Evolutionary conservation across 2,329 filamentous ascomycete species (phyloP).

Genomic region (Penicillium brevicompactum): DNA sequence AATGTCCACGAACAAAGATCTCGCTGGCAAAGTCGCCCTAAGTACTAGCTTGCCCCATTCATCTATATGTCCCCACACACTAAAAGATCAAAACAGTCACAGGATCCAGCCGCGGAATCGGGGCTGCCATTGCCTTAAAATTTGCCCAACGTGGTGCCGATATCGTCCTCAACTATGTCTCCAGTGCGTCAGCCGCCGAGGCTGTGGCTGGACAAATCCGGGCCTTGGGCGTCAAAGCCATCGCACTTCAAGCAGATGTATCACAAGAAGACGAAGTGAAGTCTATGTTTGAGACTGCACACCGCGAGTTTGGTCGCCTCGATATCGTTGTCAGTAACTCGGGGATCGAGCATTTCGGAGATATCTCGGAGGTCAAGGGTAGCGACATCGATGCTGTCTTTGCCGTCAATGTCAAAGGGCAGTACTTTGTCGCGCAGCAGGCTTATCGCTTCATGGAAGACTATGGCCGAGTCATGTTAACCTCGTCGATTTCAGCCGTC

Average conservation of each 20-base stretch:
- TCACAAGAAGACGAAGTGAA: constrained; percentile 18
- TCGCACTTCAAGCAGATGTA: constrained; percentile 23
- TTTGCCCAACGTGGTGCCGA: constrained; percentile 19
- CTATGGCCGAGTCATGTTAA: constrained; percentile 22
- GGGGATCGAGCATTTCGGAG: constrained; percentile 24
- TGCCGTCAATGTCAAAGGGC: constrained; percentile 25
- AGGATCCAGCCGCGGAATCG: constrained; percentile 26
- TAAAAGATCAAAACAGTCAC: constrained; percentile 14
- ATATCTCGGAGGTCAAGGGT: constrained; percentile 12
- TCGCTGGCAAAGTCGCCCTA: constrained; percentile 24
- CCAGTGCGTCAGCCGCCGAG: constrained; percentile 15
- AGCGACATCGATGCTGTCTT: constrained; percentile 24
- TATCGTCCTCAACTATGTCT: constrained; percentile 22
- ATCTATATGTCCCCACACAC: background rate
- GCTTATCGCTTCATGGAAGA: constrained; percentile 23
- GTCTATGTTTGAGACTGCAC: constrained; percentile 18
- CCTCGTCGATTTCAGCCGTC: constrained; percentile 25
- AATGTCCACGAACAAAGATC: constrained; percentile 19
- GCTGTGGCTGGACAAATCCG: constrained; percentile 14
- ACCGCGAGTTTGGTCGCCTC: constrained; percentile 18
- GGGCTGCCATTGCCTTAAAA: constrained; percentile 23
- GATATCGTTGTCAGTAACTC: constrained; percentile 27
- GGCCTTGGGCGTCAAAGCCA: constrained; percentile 12
- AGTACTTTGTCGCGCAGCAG: constrained; percentile 27
- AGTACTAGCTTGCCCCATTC: constrained; percentile 1